Percentiles rank a stretch among this genome's conserved stretches.
Evolutionary conservation across 2,329 filamentous ascomycete genomes (phyloP).

Genomic region (Monilinia laxa): DNA sequence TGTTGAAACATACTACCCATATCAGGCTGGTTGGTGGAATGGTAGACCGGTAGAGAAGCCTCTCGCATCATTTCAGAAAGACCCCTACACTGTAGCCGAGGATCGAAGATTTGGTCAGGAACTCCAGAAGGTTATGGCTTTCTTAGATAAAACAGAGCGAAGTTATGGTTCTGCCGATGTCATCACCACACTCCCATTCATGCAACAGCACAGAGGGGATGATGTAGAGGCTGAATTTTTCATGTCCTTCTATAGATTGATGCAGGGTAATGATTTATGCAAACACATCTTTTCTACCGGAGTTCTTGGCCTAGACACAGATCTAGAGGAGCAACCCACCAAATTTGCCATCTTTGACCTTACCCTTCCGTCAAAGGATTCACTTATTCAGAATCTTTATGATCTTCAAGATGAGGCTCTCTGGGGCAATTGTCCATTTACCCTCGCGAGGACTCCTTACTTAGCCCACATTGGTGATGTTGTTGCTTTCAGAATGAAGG

Average conservation of each 20-base stretch:
- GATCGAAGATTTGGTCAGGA: conserved; percentile 51
- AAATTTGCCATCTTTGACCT: conserved; percentile 40
- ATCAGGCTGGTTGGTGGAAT: conserved; percentile 61
- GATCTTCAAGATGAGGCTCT: conserved; percentile 40
- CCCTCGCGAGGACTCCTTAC: conserved; percentile 35
- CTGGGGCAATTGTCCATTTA: conserved; percentile 33
- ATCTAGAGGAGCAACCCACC: conserved; percentile 22
- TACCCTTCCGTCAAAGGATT: conserved; percentile 32
- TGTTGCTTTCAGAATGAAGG: conserved; percentile 48
- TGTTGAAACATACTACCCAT: conserved; percentile 51
- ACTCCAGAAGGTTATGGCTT: conserved; percentile 55
- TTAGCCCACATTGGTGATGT: conserved; percentile 48
- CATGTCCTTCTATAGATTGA: conserved; percentile 30
- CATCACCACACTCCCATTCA: conserved; percentile 42
- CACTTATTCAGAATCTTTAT: conserved; percentile 36
- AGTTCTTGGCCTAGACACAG: conserved; percentile 27
- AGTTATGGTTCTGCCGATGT: conserved; percentile 57
- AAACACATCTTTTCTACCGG: conserved; percentile 37
- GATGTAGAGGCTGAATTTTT: conserved; percentile 37
- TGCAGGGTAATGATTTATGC: conserved; percentile 25
- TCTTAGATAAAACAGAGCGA: conserved; percentile 60
- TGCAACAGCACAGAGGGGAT: conserved; percentile 35
- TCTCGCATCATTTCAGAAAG: conserved; percentile 25
- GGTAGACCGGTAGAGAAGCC: conserved; percentile 49
- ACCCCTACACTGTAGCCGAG: conserved; percentile 33